Base-by-base conservation (phyloP, 2,329 filamentous ascomycete species). In the Talaromyces sp. region DNA sequence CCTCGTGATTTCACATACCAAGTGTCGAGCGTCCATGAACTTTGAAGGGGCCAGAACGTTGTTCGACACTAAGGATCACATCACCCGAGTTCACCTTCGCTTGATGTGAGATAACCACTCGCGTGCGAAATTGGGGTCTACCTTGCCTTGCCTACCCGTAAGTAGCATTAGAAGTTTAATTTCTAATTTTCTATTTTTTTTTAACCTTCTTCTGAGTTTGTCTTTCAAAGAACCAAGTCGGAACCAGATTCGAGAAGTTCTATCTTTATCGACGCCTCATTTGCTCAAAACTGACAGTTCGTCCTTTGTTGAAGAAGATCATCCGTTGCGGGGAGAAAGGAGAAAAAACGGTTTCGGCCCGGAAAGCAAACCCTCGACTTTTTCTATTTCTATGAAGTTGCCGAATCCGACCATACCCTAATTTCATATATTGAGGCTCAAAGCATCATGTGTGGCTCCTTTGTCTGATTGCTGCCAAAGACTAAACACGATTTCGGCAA, bases 281-380 rank as follows among this genome's bases (percentile, higher is more conserved):
- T 36, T 25, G 31, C 53, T 38, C 17, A 38, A 10, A 56, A 31
- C 17, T n/a, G 15, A 3, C 13, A 53, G 1, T 53, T 36, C 25
- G 17, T 31, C 34, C 60, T 62, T 62, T 54, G 47, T 62, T 49
- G 27, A 22, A 47, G 22, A 49, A 31, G 60, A 62, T 54, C 60
- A 49, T 62, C 25, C 27, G 17, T 61, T 43, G 60, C 60, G 34
- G 47, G 59, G 31, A 51, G 47, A 51, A 54, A 34, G 29, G 25
- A 17, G 10, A 53, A 6, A 54, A 43, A 59, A 27, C 40, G 38
- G 17, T 45, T 60, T 45, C 29, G 7, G 38, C 19, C 38, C 27
- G 13, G 53, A 22, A 29, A 53, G 49, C 49, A 53, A n/a, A n/a
- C 17, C 1, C 15, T 17, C 49, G 3, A 31, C 15, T 19, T 51